Percentiles rank a stretch among this genome's conserved stretches.
phyloP scores from a whole-genome alignment of 257 asterid genomes.

The Mentha longifolia region DNA sequence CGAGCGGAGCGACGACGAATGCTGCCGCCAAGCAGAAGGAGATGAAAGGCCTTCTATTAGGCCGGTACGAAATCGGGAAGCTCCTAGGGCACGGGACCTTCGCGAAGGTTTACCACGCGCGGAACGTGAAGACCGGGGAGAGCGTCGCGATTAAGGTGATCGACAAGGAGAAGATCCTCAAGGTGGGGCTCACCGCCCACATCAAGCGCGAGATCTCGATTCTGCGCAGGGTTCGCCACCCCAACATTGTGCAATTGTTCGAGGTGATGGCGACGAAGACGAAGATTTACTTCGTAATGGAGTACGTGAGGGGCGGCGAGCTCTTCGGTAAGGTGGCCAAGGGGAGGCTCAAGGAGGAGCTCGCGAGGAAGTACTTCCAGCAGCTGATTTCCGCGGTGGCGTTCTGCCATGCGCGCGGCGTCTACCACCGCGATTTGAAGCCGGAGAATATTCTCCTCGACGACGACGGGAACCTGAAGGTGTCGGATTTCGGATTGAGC shows the following conservation, averaged over 20 bases:
- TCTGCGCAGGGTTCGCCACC: conserved; percentile 86
- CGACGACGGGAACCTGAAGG: conserved; percentile 84
- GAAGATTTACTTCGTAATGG: conserved; percentile 89
- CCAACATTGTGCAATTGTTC: conserved; percentile 83
- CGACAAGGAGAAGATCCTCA: conserved; percentile 84
- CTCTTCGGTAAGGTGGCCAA: conserved; percentile 86
- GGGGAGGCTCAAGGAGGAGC: conserved; percentile 87
- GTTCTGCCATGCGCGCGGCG: conserved; percentile 97
- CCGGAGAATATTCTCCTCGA: conserved; percentile 85
- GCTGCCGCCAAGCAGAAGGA: conserved; percentile 38
- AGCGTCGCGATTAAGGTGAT: conserved; percentile 84
- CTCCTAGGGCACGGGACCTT: conserved; percentile 88
- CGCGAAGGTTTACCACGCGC: conserved; percentile 90
- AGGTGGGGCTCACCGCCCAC: conserved; percentile 73
- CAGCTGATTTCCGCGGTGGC: conserved; percentile 83
- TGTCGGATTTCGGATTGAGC: conserved; percentile 89
- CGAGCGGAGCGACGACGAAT: conserved; percentile 26
- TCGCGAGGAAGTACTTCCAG: conserved; percentile 78
- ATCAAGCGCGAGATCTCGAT: conserved; percentile 96
- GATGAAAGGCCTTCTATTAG: conserved; percentile 62
- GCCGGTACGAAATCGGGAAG: conserved; percentile 74
- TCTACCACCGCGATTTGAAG: conserved; percentile 86
- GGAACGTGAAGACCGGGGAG: conserved; percentile 70
- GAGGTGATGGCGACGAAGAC: conserved; percentile 97
- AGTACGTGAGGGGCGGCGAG: conserved; percentile 91